These are phyloP conservation scores for Calocybe gangraenosa DNA, from an alignment of 768 basidiomycete species.

Conservation along the genomic window DNA sequence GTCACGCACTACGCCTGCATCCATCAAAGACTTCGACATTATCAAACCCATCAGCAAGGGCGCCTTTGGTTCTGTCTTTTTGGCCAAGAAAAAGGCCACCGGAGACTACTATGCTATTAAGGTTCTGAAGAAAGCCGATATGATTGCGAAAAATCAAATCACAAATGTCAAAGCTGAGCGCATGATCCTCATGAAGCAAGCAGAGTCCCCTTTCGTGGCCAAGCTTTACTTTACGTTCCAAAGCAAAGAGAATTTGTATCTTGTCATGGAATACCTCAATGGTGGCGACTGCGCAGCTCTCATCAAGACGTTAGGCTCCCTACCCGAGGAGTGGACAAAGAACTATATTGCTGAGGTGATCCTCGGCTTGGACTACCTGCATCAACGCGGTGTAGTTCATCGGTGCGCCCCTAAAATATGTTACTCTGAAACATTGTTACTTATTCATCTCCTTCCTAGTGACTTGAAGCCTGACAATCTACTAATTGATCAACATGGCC, in stretches of 20 bases:
- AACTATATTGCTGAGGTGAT: slow-evolving; percentile 97
- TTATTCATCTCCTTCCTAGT: slow-evolving; percentile 38
- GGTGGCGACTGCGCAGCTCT: slow-evolving; percentile 97
- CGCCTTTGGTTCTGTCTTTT: slow-evolving; percentile 96
- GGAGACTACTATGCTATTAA: slow-evolving; percentile 99
- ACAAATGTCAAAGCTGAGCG: slow-evolving; percentile 99
- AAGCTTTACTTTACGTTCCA: slow-evolving; percentile 99
- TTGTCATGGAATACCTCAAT: slow-evolving; percentile 99
- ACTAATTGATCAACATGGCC: slow-evolving; percentile 94
- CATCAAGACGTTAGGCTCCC: slow-evolving; percentile 89
- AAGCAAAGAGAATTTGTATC: slow-evolving; percentile 96
- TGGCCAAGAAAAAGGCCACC: slow-evolving; percentile 96
- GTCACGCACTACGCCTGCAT: slow-evolving; percentile 77
- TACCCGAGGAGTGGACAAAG: slow-evolving; percentile 96
- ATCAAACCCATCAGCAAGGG: slow-evolving; percentile 99
- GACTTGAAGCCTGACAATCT: slow-evolving; percentile 98
- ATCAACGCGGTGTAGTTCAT: slow-evolving; percentile 92
- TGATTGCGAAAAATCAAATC: slow-evolving; percentile 99
- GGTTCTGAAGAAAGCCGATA: slow-evolving; percentile 99
- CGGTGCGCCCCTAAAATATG: slow-evolving; percentile 54
- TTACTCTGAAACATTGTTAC: background rate
- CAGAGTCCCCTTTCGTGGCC: slow-evolving; percentile 96
- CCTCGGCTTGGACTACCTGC: slow-evolving; percentile 94
- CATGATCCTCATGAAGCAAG: slow-evolving; percentile 99
- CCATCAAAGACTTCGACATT: slow-evolving; percentile 98